Conservation (phyloP, 768 basidiomycete species). For the Xerocomellus dryophilus region DNA sequence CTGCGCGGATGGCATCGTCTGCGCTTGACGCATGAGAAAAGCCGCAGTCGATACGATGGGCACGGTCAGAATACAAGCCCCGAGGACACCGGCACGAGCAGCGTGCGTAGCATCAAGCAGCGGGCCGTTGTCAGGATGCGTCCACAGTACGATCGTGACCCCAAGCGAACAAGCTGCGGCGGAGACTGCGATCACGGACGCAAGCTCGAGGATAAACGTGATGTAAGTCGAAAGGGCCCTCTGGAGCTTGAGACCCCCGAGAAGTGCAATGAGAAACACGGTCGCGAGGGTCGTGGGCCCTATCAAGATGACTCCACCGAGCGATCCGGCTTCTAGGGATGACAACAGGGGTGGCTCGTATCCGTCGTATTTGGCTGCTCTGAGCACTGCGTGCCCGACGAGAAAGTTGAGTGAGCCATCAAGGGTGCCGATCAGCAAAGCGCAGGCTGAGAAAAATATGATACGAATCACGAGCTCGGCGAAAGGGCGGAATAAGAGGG, state of each 20-base stretch:
- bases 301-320: slow-evolving; percentile 14
- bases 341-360: slow-evolving; percentile 7
- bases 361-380: slow-evolving; percentile 5
- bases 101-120: slow-evolving; percentile 10
- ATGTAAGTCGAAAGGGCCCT: not conserved
- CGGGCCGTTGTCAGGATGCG: not conserved
- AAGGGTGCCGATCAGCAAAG: slow-evolving; percentile 3
- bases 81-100: slow-evolving; percentile 14
- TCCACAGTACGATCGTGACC: not conserved
- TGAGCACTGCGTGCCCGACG: slow-evolving; percentile 15
- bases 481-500: slow-evolving; percentile 10
- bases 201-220: slow-evolving; percentile 10
- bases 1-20: slow-evolving; percentile 1
- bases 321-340: slow-evolving; percentile 12
- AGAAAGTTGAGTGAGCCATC: slow-evolving; percentile 9
- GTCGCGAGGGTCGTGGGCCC: slow-evolving; percentile 5
- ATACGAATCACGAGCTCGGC: slow-evolving; percentile 9
- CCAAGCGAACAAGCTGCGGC: slow-evolving; percentile 16
- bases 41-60: slow-evolving; percentile 9
- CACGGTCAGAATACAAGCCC: slow-evolving; percentile 7
- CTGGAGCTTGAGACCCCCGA: not conserved
- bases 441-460: slow-evolving; percentile 1
- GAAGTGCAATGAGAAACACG: not conserved
- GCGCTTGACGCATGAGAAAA: not conserved
- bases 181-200: slow-evolving; percentile 4